Percentiles rank a stretch among this genome's conserved stretches.
Conservation (phyloP, 1,284 basidiomycete genomes). For the Ceratobasidium sp. region DNA sequence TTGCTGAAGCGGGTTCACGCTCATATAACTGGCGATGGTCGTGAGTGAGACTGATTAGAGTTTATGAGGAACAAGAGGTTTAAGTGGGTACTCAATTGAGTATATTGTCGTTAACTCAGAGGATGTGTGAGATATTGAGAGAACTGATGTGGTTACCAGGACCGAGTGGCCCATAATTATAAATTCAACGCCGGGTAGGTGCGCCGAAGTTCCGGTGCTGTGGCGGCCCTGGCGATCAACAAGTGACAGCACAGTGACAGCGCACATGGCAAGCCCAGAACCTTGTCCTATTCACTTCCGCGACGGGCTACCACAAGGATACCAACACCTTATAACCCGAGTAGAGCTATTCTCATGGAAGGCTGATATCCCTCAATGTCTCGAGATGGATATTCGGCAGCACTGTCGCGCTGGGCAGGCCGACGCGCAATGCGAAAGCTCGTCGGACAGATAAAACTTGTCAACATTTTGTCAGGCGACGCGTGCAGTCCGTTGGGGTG, state of each 20-base stretch:
- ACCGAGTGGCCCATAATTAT: not conserved
- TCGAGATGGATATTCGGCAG: conserved; percentile 8
- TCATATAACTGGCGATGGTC: no score
- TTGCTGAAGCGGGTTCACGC: no score
- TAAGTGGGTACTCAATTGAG: no score
- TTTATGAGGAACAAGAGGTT: no score
- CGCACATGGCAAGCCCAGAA: conserved; percentile 2
- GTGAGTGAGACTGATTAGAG: no score
- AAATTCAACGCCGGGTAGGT: not conserved
- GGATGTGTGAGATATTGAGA: no score
- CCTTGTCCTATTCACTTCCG: not conserved
- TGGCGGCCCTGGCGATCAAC: not conserved
- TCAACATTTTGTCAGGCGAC: conserved; percentile 59
- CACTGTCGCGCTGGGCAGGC: conserved; percentile 38
- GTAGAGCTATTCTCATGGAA: not conserved
- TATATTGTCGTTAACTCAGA: no score
- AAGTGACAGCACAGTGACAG: not conserved
- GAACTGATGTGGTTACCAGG: not conserved
- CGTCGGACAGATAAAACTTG: conserved; percentile 49
- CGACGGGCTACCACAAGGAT: not conserved
- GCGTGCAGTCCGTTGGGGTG: conserved; percentile 62
- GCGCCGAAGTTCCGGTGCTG: not conserved
- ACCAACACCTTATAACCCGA: not conserved
- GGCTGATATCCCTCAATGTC: not conserved
- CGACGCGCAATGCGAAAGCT: conserved; percentile 37